These are phyloP conservation scores for Nakazawaea wyomingensis DNA, from an alignment of 805 yeast genomes.

Conservation along the genomic window DNA sequence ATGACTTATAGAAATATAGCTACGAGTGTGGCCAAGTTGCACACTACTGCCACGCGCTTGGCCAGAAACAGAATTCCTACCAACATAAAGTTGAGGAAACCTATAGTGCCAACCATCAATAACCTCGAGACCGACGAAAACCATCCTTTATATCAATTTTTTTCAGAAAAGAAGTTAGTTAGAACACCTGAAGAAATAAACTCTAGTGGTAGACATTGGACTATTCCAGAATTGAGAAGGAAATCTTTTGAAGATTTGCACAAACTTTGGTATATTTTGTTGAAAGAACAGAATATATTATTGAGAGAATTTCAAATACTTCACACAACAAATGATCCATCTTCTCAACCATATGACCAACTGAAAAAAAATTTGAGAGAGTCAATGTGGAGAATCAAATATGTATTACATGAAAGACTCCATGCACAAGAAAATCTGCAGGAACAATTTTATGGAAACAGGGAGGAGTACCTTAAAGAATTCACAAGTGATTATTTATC, in stretches of 20 bases:
- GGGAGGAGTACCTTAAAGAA: constrained; percentile 44
- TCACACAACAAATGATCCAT: constrained; percentile 23
- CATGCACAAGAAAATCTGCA: constrained; percentile 60
- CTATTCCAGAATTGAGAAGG: constrained; percentile 80
- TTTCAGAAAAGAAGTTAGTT: constrained; percentile 55
- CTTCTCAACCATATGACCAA: constrained; percentile 20
- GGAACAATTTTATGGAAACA: constrained; percentile 36
- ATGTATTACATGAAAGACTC: constrained; percentile 82
- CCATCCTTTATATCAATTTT: constrained; percentile 96
- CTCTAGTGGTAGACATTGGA: constrained; percentile 71
- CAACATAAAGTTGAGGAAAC: constrained; percentile 58
- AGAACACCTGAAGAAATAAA: constrained; percentile 53
- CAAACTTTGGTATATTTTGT: constrained; percentile 80
- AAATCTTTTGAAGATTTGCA: constrained; percentile 92
- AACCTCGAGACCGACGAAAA: constrained; percentile 71
- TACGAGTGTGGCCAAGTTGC: constrained; percentile 23
- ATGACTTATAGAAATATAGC: constrained; percentile 2
- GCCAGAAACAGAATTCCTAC: constrained; percentile 39
- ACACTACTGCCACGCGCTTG: constrained; percentile 27
- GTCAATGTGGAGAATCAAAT: constrained; percentile 78
- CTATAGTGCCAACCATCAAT: constrained; percentile 76
- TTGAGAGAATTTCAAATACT: constrained; percentile 57
- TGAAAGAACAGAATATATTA: constrained; percentile 76
- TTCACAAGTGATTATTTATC: constrained; percentile 56
- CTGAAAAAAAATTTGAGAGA: constrained; percentile 41